Base-by-base conservation (phyloP, 345 rosid genomes). In the Sapria himalayana region DNA sequence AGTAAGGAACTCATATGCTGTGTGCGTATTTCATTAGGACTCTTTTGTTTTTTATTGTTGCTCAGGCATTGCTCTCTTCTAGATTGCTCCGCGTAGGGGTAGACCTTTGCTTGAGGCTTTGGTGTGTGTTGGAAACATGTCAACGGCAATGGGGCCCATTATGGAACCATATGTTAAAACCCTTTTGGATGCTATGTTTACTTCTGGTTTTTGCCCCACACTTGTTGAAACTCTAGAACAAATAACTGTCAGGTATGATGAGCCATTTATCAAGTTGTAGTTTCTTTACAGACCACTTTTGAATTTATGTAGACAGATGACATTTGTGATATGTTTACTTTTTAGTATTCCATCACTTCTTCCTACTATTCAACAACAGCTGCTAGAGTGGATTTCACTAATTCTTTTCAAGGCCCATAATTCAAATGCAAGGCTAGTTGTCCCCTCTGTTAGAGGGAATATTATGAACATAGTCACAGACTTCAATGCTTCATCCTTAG, bases 41-140 rank as follows among this genome's bases (percentile, higher is more conserved):
- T 45, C 36, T 33, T 55, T 37, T 48, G 15, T 37, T 42, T 41
- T 48, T 16, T 5, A 39, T 50, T 37, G 19, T 47, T 41, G 18
- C 9, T 21, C 19, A 46, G 18, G 37, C 48, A 52, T 33, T 9
- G 20, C 11, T 33, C 27, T 42, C 24, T 45, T 60, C 45, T 57
- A 91, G 99, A 84, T 84, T 72, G 92, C 95, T 57, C 99, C 99
- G 35, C 95, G 99, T 33, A 75, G 74, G 58, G 99, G 91, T 56
- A 73, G 77, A 57, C 92, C 99, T 37, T 84, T 81, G 19, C 84
- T 75, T 8, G 95, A 89, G 70, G 99, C 99, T 57, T 64, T 84
- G 66, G 84, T 93, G 48, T 84, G 95, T 57, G 85, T 84, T 56
- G 95, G 99, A 51, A 91, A 80, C 65, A 74, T 91, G 19, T 93